These are phyloP conservation scores for Tetragonia tetragonoides DNA, from an alignment of 148 eudicot species.

Conservation along the genomic window DNA sequence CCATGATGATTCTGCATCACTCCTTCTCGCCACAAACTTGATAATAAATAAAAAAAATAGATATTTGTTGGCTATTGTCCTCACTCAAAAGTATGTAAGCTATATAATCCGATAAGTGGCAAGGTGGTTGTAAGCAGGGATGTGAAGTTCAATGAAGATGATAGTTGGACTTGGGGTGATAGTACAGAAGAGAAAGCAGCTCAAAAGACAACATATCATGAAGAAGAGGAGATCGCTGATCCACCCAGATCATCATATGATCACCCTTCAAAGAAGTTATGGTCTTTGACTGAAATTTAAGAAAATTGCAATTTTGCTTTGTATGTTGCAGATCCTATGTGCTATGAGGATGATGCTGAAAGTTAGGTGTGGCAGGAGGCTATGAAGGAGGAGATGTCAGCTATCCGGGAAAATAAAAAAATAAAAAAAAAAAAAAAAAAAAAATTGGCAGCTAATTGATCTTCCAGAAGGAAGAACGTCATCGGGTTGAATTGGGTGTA, in stretches of 20 bases:
- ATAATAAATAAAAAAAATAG: slow-evolving; percentile 21
- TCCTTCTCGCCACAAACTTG: slow-evolving; percentile 9
- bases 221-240: not conserved
- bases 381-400: not conserved
- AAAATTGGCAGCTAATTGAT: not conserved
- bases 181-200: too few relatives aligned
- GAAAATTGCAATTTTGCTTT: not conserved
- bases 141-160: slow-evolving; percentile 10
- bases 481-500: too few relatives aligned
- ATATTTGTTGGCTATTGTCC: slow-evolving; percentile 26
- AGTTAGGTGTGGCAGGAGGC: not conserved
- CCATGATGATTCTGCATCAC: too few relatives aligned
- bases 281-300: not conserved
- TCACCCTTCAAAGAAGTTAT: not conserved
- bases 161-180: not conserved
- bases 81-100: slow-evolving; percentile 19
- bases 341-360: not conserved
- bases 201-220: not conserved
- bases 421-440: too few relatives aligned
- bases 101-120: slow-evolving; percentile 22
- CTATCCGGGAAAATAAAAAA: too few relatives aligned
- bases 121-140: slow-evolving; percentile 14
- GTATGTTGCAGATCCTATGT: not conserved
- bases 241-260: not conserved
- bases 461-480: too few relatives aligned